These are phyloP conservation scores for Striga hermonthica DNA, from an alignment of 305 asterid species.

Conservation along the genomic window DNA sequence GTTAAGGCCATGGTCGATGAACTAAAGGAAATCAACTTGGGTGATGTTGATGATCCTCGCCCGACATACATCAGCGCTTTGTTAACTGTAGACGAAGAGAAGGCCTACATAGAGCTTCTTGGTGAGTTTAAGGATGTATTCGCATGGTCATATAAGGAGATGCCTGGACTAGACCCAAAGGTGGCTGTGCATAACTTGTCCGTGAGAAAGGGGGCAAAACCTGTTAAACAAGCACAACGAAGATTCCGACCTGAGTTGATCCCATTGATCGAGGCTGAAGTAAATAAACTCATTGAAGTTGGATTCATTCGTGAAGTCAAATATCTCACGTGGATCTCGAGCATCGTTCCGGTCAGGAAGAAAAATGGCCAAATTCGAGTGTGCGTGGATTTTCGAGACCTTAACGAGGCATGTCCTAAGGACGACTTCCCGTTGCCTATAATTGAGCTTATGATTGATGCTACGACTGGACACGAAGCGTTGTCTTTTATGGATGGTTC, in stretches of 20 bases:
- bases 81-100: too few relatives aligned
- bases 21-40: not conserved
- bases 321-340: not conserved
- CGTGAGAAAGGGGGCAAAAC: too few relatives aligned
- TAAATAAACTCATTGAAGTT: not conserved
- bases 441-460: not conserved
- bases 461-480: not conserved
- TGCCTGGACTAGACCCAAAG: conserved; percentile 1
- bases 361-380: not conserved
- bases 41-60: not conserved
- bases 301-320: not conserved
- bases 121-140: too few relatives aligned
- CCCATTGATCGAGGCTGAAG: too few relatives aligned
- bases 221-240: too few relatives aligned
- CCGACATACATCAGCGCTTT: not conserved
- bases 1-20: not conserved
- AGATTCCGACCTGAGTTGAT: too few relatives aligned
- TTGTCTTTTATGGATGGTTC: not conserved
- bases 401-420: not conserved
- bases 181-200: not conserved
- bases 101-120: too few relatives aligned
- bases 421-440: not conserved
- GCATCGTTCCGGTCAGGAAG: not conserved
- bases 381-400: not conserved
- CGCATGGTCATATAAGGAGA: not conserved